A percentile compares a stretch with the other conserved stretches of the same genome.
Conservation (phyloP, 2,329 filamentous ascomycete species). For the Ceratocystis albifundus region DNA sequence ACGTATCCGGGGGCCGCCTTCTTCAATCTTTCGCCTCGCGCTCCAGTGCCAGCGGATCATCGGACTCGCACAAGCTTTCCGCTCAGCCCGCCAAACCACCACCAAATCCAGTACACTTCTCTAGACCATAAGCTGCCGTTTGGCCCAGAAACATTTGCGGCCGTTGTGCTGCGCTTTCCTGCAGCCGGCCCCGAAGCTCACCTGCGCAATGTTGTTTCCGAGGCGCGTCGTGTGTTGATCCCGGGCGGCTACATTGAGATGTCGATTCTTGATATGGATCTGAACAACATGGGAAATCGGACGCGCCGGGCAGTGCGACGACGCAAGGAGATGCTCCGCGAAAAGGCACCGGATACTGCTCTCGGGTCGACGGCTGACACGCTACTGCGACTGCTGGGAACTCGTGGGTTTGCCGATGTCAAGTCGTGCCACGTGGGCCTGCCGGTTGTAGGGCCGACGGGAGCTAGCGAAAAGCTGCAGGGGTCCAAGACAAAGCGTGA, state of each 20-base stretch:
- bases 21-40: slow-evolving; percentile 59
- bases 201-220: slow-evolving; percentile 59
- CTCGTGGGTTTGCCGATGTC: slow-evolving; percentile 57
- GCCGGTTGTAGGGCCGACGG: slow-evolving; percentile 41
- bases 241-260: slow-evolving; percentile 71
- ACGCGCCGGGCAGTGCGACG: slow-evolving; percentile 56
- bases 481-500: slow-evolving; percentile 30
- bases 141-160: slow-evolving; percentile 60
- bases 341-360: slow-evolving; percentile 46
- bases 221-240: slow-evolving; percentile 65
- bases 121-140: slow-evolving; percentile 61
- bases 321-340: slow-evolving; percentile 59
- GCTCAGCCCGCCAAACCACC: slow-evolving; percentile 55
- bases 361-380: slow-evolving; percentile 50
- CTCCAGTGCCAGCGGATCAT: slow-evolving; percentile 39
- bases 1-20: slow-evolving; percentile 65
- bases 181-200: slow-evolving; percentile 54
- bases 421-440: slow-evolving; percentile 69
- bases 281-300: slow-evolving; percentile 69
- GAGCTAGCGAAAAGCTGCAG: slow-evolving; percentile 26
- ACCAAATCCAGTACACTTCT: slow-evolving; percentile 57
- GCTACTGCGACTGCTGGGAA: slow-evolving; percentile 55
- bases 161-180: slow-evolving; percentile 68
- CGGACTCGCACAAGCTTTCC: slow-evolving; percentile 39
- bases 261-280: slow-evolving; percentile 64